Evolutionary conservation across 495 filamentous ascomycete genomes (phyloP), one percentile per base, ranked within the genome.

Genomic region (Xylaria nigripes): DNA sequence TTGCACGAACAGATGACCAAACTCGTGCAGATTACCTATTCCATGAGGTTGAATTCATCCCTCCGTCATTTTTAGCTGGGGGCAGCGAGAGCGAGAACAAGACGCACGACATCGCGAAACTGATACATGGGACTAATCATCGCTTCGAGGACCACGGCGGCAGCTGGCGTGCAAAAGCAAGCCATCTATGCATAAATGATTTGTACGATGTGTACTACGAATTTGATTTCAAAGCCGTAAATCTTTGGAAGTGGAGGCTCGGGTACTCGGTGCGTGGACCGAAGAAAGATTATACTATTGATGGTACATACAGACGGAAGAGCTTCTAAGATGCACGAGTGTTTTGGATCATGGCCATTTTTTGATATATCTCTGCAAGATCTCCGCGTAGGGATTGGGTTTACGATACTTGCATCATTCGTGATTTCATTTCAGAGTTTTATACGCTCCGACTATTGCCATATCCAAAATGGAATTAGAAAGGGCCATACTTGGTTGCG

Each of bases 21-120:
- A 69, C 65, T 40, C 71, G 69, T 3, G 81, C 81, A 1, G 85
- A 87, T 58, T 84, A 86, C 48, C 68, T 87, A 19, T 88, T 87
- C 60, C 83, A 87, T 51, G 70, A 78, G 25, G 57, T 85, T 6
- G 72, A 74, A 51, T 76, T 78, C 34, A 2, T 57, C 0, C 48
- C 57, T 0, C 66, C 68, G 0, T 36, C 38, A 4, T 48, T 32
- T 7, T 44, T 48, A 10, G 6, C 44, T n/a, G 6, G n/a, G 30
- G 52, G 63, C 27, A 23, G 47, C 5, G 60, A 55, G 6, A 55
- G 49, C 0, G 42, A 48, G 1, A 38, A 55, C 9, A 45, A 19
- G 3, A 40, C 1, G 7, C 10, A 41, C 6, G 10, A 29, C 9
- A 18, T 29, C n/a, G 27, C 32, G 58, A 34, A 50, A 58, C 45